Evolutionary conservation across 192 early-diverging fungal genomes (phyloP).

Genomic region (Phlyctochytrium bullatum): DNA sequence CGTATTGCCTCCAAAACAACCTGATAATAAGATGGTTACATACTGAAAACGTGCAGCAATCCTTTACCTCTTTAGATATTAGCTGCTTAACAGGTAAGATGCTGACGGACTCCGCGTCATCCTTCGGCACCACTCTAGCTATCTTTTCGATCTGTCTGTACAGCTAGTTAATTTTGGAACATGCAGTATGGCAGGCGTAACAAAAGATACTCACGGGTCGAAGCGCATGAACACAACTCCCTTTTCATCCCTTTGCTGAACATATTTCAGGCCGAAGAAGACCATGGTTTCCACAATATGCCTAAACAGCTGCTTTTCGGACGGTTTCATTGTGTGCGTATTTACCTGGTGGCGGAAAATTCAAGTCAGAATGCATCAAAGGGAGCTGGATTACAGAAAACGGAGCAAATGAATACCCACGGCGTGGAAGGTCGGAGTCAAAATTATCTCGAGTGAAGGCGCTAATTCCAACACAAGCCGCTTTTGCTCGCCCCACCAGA

Average conservation of each 20-base stretch:
- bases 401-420: conserved; percentile 40
- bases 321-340: conserved; percentile 56
- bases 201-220: conserved; percentile 76
- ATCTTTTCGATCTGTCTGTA: too few species aligned
- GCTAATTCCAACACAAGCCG: conserved; percentile 58
- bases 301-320: conserved; percentile 53
- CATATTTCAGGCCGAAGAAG: conserved; percentile 65
- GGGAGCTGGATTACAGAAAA: neutral
- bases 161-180: too few species aligned
- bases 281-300: conserved; percentile 69
- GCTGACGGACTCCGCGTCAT: too few species aligned
- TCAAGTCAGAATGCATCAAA: neutral
- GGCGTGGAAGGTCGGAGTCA: conserved; percentile 71
- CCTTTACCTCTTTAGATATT: neutral
- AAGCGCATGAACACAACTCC: conserved; percentile 32
- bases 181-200: too few species aligned
- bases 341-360: conserved; percentile 48
- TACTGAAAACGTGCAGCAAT: neutral
- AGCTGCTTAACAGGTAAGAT: neutral
- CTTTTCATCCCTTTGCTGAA: conserved; percentile 56
- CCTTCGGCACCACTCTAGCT: too few species aligned
- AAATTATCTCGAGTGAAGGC: conserved; percentile 67
- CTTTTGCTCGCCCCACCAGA: conserved; percentile 43
- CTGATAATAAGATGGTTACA: neutral
- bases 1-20: neutral